Evolutionary conservation across 176 grass and related monocot species (phyloP).

Genomic region (Eragrostis curvula): DNA sequence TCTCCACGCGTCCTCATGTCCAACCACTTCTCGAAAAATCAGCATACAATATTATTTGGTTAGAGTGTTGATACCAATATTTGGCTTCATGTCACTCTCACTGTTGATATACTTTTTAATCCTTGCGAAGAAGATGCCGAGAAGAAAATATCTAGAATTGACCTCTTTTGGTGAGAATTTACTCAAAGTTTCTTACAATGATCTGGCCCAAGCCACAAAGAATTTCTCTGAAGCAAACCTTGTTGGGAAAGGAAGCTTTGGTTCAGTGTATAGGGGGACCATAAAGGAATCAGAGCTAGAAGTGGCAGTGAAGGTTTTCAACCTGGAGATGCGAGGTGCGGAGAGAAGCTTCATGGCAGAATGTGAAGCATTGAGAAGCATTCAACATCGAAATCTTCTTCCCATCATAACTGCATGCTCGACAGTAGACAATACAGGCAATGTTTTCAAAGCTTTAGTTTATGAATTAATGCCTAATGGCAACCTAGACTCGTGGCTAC

Average conservation of each 20-base stretch:
- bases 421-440: slow-evolving; percentile 27
- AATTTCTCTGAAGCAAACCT: slow-evolving; percentile 40
- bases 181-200: slow-evolving; percentile 27
- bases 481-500: slow-evolving; percentile 56
- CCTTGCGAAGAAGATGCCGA: not conserved
- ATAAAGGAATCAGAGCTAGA: not conserved
- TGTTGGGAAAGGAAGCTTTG: slow-evolving; percentile 52
- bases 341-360: slow-evolving; percentile 52
- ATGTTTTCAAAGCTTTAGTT: slow-evolving; percentile 61
- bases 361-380: slow-evolving; percentile 48
- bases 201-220: slow-evolving; percentile 41
- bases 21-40: not conserved
- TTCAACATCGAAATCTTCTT: slow-evolving; percentile 60
- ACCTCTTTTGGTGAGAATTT: not conserved
- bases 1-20: slow-evolving; percentile 31
- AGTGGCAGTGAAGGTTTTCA: slow-evolving; percentile 56
- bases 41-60: not conserved
- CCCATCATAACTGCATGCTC: slow-evolving; percentile 51
- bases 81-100: not conserved
- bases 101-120: not conserved
- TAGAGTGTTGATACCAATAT: slow-evolving; percentile 4
- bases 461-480: slow-evolving; percentile 64
- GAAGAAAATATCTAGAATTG: rapidly evolving
- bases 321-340: slow-evolving; percentile 31
- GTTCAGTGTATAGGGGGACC: slow-evolving; percentile 57